Evolutionary conservation across 2,329 filamentous ascomycete species (phyloP).

Genomic region (Exutisphaerella laricina): DNA sequence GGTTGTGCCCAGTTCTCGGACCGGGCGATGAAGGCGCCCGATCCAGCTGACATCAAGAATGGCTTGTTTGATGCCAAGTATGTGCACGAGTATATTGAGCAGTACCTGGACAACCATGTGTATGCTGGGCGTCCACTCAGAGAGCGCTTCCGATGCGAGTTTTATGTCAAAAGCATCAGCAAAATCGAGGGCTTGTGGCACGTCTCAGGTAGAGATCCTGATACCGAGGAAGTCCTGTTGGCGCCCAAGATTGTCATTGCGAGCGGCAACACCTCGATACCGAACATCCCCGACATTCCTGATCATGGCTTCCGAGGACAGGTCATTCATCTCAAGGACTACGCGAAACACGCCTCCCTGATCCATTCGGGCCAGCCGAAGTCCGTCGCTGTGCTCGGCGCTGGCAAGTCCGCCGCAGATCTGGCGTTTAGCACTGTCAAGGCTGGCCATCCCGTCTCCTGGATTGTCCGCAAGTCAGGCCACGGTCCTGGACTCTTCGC

Average conservation of each 20-base stretch:
- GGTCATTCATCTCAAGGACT: slow-evolving; percentile 32
- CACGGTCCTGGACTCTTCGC: slow-evolving; percentile 23
- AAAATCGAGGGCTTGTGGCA: neutral
- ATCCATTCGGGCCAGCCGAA: neutral
- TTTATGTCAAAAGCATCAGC: neutral
- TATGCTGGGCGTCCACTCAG: slow-evolving; percentile 19
- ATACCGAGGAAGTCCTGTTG: neutral
- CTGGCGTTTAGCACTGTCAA: slow-evolving; percentile 35
- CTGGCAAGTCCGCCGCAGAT: slow-evolving; percentile 37
- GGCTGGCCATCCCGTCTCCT: slow-evolving; percentile 32
- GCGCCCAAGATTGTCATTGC: slow-evolving; percentile 23
- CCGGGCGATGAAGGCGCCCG: slow-evolving; percentile 12
- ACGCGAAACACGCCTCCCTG: slow-evolving; percentile 19
- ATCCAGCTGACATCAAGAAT: slow-evolving; percentile 17
- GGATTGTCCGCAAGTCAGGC: slow-evolving; percentile 34
- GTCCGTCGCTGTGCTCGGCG: slow-evolving; percentile 33
- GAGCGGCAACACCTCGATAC: slow-evolving; percentile 23
- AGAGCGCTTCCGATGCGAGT: slow-evolving; percentile 14
- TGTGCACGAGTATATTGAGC: slow-evolving; percentile 26
- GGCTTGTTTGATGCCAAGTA: slow-evolving; percentile 24
- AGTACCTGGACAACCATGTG: slow-evolving; percentile 24
- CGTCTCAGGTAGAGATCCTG: neutral
- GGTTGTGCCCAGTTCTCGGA: slow-evolving; percentile 27
- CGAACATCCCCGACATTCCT: slow-evolving; percentile 32
- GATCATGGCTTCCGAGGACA: slow-evolving; percentile 18